Evolutionary conservation across 1,284 basidiomycete species (phyloP).

Genomic region (Xerocomus cyaneibrunnescens): DNA sequence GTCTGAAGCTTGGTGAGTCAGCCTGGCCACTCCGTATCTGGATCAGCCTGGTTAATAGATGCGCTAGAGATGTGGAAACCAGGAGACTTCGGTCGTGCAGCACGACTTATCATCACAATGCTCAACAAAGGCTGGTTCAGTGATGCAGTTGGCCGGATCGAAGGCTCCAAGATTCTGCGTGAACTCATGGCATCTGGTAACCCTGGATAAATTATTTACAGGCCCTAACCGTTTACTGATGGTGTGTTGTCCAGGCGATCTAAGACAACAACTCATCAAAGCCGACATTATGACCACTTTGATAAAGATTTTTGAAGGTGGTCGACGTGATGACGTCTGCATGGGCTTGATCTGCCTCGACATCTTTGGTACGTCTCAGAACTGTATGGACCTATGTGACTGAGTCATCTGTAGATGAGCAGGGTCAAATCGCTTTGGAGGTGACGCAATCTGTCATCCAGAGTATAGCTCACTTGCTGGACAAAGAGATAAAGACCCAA

Average conservation of each 20-base stretch:
- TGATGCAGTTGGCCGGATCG: conserved; percentile 9
- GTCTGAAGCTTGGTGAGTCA: background rate
- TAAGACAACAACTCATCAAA: background rate
- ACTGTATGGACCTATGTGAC: background rate
- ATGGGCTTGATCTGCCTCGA: conserved; percentile 3
- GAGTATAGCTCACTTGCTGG: background rate
- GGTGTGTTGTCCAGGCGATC: background rate
- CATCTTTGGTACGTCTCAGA: background rate
- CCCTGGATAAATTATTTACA: background rate
- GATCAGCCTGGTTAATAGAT: background rate
- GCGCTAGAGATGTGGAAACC: background rate
- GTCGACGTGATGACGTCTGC: background rate
- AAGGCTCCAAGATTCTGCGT: conserved; percentile 1
- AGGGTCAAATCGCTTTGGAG: background rate
- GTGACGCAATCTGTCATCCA: background rate
- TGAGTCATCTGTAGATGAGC: background rate
- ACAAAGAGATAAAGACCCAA: background rate
- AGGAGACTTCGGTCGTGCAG: background rate
- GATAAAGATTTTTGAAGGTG: conserved; percentile 1
- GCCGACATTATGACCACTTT: background rate
- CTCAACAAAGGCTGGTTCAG: conserved; percentile 15
- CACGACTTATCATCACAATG: background rate
- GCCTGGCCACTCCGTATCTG: background rate
- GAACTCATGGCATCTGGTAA: conserved; percentile 6
- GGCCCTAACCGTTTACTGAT: background rate